Evolutionary conservation across 2,329 filamentous ascomycete species (phyloP).

Genomic region (Cladosporium velox): DNA sequence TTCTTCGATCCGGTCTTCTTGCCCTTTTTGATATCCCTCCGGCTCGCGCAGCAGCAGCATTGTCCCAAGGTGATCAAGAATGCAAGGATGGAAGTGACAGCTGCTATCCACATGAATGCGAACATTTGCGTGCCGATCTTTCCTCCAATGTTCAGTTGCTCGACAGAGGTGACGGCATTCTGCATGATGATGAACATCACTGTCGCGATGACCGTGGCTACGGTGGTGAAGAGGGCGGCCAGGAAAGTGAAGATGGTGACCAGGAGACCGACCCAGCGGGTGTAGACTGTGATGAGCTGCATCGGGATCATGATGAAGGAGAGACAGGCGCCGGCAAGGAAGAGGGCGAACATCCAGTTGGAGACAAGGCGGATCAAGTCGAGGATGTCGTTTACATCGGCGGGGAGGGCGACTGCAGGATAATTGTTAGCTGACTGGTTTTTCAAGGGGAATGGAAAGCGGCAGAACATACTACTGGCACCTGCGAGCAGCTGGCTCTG

Average conservation of each 20-base stretch:
- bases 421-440: conserved; percentile 27
- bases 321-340: conserved; percentile 70
- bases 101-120: conserved; percentile 85
- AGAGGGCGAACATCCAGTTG: conserved; percentile 86
- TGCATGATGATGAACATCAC: conserved; percentile 82
- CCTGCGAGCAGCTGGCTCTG: conserved; percentile 77
- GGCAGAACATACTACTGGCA: conserved; percentile 64
- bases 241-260: conserved; percentile 69
- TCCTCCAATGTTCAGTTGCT: conserved; percentile 74
- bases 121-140: conserved; percentile 74
- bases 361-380: conserved; percentile 72
- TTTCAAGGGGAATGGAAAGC: not conserved
- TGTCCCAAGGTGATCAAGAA: conserved; percentile 72
- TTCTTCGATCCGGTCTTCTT: conserved; percentile 45
- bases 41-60: conserved; percentile 72
- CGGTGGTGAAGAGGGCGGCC: conserved; percentile 66
- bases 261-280: conserved; percentile 62
- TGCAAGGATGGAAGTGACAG: conserved; percentile 65
- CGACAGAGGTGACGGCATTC: conserved; percentile 69
- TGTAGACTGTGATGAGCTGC: conserved; percentile 55
- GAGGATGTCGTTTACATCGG: conserved; percentile 71
- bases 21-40: conserved; percentile 55
- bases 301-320: conserved; percentile 72
- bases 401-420: conserved; percentile 68
- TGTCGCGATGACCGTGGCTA: conserved; percentile 74